Evolutionary conservation across 2,329 filamentous ascomycete genomes (phyloP), one percentile per base, ranked within the genome.

Genomic region (Emmonsia crescens): DNA sequence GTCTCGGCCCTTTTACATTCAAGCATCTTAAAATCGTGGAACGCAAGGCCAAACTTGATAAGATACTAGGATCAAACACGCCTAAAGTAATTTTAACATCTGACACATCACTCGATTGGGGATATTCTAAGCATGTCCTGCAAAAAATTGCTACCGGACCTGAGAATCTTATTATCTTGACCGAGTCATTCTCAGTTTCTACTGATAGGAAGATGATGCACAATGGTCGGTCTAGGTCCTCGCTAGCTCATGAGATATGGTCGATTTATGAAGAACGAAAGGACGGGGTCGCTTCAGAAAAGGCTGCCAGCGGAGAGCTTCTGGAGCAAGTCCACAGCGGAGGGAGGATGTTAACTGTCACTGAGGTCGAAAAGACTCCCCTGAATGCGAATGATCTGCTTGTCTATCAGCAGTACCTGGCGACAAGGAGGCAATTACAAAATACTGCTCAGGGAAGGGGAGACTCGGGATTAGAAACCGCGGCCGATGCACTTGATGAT

Each of bases 61-160:
- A 85, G 68, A 80, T 94, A 61, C 72, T 88, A 10, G 62, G 77
- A 80, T 67, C 79, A 24, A 72, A 74, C 54, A 78, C 77, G 27
- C 81, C 85, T 70, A 68, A 81, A 75, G 91, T 99, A 19, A 94
- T 99, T 59, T 80, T 99, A 61, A 92, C 94, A 2, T 96, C 91
- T 67, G 93, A 97, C 72, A 83, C 86, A 3, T 95, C 89, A 36
- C 77, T 97, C 24, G 91, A 96, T 68, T 99, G 94, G 94, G 94
- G 94, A 0, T 96, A 96, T 70, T 95, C 94, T 0, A 90, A 88
- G 69, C 86, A 93, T 60, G 80, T 92, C 0, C 77, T 99, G 57
- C 85, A 83, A 65, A 81, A 82, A 10, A 80, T 99, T 61, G 91
- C 91, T 0, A 81, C 83, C 62, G 89, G 95, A 66, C 78, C 87